Percentiles rank a stretch among this genome's conserved stretches.
phyloP scores from a whole-genome alignment of 306 rosid species.

The Prinsepia uniflora region DNA sequence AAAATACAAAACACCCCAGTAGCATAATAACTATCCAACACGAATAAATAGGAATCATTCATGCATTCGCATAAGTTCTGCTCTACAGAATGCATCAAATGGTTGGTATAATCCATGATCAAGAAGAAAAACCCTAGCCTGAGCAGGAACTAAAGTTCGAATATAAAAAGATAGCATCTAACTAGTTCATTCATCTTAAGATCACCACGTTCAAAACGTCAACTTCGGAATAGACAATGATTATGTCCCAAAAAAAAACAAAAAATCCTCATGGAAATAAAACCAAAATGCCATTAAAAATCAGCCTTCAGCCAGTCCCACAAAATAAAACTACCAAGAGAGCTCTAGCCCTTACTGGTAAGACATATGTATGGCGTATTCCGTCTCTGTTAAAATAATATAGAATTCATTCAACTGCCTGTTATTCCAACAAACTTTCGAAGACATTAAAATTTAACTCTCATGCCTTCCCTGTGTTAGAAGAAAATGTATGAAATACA shows the following conservation, averaged over 20 bases:
- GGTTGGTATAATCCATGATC: neutral
- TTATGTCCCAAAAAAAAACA: neutral
- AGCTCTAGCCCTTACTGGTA: neutral
- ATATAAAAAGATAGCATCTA: neutral
- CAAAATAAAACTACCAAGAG: neutral
- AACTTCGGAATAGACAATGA: neutral
- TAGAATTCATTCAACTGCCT: neutral
- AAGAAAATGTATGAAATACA: neutral
- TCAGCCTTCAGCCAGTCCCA: neutral
- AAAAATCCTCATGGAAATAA: neutral
- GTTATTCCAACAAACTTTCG: neutral
- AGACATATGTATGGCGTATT: neutral
- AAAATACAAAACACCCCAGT: neutral
- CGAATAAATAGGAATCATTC: neutral
- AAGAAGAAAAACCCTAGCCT: neutral
- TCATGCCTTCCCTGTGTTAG: neutral
- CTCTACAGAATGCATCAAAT: no score
- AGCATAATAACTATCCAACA: neutral
- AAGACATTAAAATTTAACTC: neutral
- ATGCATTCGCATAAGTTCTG: conserved; percentile 1
- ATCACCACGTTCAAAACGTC: neutral
- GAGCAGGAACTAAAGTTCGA: neutral
- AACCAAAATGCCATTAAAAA: neutral
- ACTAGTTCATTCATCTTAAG: neutral
- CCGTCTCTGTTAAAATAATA: neutral